phyloP scores from a whole-genome alignment of 306 rosid genomes.

The Aeschynomene evenia region DNA sequence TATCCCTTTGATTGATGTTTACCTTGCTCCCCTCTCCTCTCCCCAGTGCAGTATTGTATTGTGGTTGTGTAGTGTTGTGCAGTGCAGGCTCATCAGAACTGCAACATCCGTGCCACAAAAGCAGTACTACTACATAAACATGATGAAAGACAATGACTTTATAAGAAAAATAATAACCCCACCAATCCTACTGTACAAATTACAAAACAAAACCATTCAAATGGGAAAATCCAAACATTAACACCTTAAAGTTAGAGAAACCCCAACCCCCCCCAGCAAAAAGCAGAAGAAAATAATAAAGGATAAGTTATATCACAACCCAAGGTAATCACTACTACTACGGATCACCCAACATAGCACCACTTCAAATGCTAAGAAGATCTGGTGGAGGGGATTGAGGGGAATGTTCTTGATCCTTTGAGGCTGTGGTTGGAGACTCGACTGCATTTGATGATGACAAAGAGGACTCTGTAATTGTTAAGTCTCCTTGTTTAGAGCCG shows the following conservation, averaged over 20 bases:
- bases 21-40: slow-evolving; percentile 8
- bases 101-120: slow-evolving; percentile 36
- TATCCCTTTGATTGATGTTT: slow-evolving; percentile 31
- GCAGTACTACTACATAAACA: slow-evolving; percentile 32
- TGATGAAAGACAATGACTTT: slow-evolving; percentile 29
- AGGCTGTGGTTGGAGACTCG: slow-evolving; percentile 44
- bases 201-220: slow-evolving; percentile 14
- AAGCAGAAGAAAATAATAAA: slow-evolving; percentile 6
- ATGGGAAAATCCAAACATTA: slow-evolving; percentile 38
- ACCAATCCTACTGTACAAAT: slow-evolving; percentile 69
- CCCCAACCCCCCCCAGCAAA: slow-evolving; percentile 38
- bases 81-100: slow-evolving; percentile 36
- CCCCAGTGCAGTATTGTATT: slow-evolving; percentile 31
- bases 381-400: slow-evolving; percentile 69
- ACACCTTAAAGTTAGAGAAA: slow-evolving; percentile 46
- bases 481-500: slow-evolving; percentile 48
- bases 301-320: slow-evolving; percentile 25
- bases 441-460: slow-evolving; percentile 43
- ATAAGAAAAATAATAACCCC: slow-evolving; percentile 28
- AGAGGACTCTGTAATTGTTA: slow-evolving; percentile 47
- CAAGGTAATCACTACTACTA: slow-evolving; percentile 32
- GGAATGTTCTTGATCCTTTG: slow-evolving; percentile 46
- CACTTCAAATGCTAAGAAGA: slow-evolving; percentile 79
- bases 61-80: no score
- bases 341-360: slow-evolving; percentile 36